These are phyloP conservation scores for Irpex lacteus DNA, from an alignment of 1,284 basidiomycete species.

Conservation along the genomic window DNA sequence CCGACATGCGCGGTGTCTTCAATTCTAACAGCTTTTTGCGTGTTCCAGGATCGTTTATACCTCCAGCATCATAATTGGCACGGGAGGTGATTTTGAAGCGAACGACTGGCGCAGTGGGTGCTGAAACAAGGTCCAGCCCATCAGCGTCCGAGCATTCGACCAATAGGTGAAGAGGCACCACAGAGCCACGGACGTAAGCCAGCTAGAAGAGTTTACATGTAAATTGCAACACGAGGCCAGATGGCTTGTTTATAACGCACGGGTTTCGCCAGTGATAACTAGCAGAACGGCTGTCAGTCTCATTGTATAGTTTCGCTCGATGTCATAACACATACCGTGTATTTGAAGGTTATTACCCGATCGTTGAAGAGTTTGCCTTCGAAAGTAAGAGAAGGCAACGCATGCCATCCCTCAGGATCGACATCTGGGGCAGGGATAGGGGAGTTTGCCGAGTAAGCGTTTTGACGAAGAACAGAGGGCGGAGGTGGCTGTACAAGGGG, in stretches of 20 bases:
- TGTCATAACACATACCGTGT: background rate
- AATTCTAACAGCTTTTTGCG: background rate
- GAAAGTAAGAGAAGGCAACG: background rate
- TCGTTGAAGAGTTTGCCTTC: conserved; percentile 3
- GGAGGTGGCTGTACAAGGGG: conserved; percentile 4
- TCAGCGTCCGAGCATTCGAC: conserved; percentile 3
- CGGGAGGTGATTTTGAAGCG: background rate
- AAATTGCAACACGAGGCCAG: background rate
- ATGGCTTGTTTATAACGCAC: background rate
- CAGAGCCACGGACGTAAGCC: conserved; percentile 5
- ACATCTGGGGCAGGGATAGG: conserved; percentile 3
- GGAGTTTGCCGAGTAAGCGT: background rate
- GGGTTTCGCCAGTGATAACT: conserved; percentile 5
- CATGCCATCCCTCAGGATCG: conserved; percentile 10
- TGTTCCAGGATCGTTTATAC: background rate
- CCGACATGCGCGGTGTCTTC: background rate
- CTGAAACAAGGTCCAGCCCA: conserved; percentile 4
- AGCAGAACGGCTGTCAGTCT: background rate
- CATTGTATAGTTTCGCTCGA: background rate
- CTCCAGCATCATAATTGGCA: conserved; percentile 4
- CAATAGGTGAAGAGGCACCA: conserved; percentile 5
- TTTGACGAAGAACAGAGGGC: conserved; percentile 7
- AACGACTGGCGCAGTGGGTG: background rate
- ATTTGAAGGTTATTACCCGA: background rate
- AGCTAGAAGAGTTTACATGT: conserved; percentile 1